A percentile compares a stretch with the other conserved stretches of the same genome.
These are phyloP conservation scores for Ustilago shanxiensis DNA, from an alignment of 1,284 basidiomycete species.

Conservation along the genomic window DNA sequence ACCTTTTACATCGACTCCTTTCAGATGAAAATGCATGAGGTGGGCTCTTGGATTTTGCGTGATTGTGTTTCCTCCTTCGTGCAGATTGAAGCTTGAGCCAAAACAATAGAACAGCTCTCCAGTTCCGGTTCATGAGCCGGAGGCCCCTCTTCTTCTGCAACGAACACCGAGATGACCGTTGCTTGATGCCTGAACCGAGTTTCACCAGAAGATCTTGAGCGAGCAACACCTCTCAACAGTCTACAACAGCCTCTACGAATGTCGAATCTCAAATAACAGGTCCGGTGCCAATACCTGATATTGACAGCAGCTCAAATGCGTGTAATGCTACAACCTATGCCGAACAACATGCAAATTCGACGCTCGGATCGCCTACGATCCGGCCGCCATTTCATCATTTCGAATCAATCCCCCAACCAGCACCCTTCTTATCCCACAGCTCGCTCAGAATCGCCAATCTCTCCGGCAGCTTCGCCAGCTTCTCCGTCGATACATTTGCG, in stretches of 20 bases:
- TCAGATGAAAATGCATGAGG: background rate
- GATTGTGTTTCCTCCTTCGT: background rate
- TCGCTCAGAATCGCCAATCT: slow-evolving; percentile 48
- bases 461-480: slow-evolving; percentile 32
- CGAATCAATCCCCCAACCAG: slow-evolving; percentile 39
- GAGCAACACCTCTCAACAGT: no score
- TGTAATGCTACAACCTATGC: background rate
- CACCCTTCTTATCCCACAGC: slow-evolving; percentile 46
- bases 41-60: background rate
- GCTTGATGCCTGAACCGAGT: no score
- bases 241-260: no score
- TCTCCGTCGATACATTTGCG: slow-evolving; percentile 47
- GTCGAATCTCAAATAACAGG: no score
- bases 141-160: background rate
- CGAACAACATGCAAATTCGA: slow-evolving; percentile 1
- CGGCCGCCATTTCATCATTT: background rate
- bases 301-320: no score
- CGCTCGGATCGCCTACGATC: slow-evolving; percentile 14
- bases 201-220: no score
- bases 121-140: background rate
- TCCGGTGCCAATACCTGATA: no score
- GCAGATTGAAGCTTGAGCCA: background rate
- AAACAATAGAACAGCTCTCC: background rate
- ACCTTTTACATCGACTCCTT: slow-evolving; percentile 2
- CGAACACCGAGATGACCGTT: no score